Percentiles rank a stretch among this genome's conserved stretches.
These are phyloP conservation scores for Helicocarpus griseus DNA, from an alignment of 2,329 filamentous ascomycete species.

Conservation along the genomic window DNA sequence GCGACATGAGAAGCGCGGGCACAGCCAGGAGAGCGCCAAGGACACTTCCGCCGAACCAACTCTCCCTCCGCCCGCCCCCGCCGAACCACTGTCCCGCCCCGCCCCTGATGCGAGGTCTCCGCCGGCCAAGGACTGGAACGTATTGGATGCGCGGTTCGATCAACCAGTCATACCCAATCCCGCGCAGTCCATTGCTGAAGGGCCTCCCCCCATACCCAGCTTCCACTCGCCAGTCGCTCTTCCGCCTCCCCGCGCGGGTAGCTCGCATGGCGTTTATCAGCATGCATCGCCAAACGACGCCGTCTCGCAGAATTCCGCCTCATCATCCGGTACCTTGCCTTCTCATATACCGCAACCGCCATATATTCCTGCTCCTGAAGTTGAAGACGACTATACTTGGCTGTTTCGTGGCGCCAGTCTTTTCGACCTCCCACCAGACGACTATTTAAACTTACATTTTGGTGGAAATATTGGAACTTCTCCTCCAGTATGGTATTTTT, in stretches of 20 bases:
- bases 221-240: slow-evolving; percentile 6
- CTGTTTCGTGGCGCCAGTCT: slow-evolving; percentile 12
- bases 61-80: not conserved
- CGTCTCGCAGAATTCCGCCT: slow-evolving; percentile 5
- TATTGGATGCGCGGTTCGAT: not conserved
- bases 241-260: slow-evolving; percentile 7
- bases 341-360: slow-evolving; percentile 6
- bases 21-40: slow-evolving; percentile 5
- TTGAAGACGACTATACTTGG: slow-evolving; percentile 11
- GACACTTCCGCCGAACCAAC: not conserved
- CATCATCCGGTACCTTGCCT: slow-evolving; percentile 4
- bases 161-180: not conserved
- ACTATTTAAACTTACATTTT: slow-evolving; percentile 14
- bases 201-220: not conserved
- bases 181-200: not conserved
- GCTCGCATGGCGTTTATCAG: slow-evolving; percentile 1
- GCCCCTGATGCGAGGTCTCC: slow-evolving; percentile 7
- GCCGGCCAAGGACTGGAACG: not conserved
- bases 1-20: slow-evolving; percentile 14
- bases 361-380: slow-evolving; percentile 1
- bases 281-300: slow-evolving; percentile 3
- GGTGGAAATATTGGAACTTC: slow-evolving; percentile 3
- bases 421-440: slow-evolving; percentile 13
- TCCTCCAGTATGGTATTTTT: slow-evolving; percentile 1
- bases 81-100: not conserved